A percentile compares a stretch with the other conserved stretches of the same genome.
These are phyloP conservation scores for Fusarium sp. DNA, from an alignment of 2,329 filamentous ascomycete species.

Conservation along the genomic window DNA sequence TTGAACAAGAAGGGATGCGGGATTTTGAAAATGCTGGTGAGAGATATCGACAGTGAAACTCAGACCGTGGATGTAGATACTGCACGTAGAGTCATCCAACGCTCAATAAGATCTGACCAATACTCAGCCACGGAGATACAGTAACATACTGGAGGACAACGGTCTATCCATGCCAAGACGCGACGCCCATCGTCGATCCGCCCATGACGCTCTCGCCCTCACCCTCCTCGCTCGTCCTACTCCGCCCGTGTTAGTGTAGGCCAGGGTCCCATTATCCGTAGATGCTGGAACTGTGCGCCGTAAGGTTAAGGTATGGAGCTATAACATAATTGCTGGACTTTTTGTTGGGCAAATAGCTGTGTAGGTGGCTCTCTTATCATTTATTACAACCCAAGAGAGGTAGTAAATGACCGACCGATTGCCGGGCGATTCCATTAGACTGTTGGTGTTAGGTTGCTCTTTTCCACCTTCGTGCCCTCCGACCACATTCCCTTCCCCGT, in stretches of 20 bases:
- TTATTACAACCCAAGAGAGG: constrained; percentile 21
- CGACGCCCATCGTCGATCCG: constrained; percentile 35
- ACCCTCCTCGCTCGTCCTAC: neutral
- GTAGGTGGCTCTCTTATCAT: constrained; percentile 35
- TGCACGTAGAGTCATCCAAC: neutral
- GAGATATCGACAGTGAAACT: constrained; percentile 4
- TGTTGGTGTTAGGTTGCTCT: constrained; percentile 2
- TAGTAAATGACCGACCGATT: constrained; percentile 22
- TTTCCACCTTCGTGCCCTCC: constrained; percentile 4
- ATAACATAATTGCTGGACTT: constrained; percentile 17
- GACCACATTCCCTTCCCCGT: constrained; percentile 11
- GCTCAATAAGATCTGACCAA: constrained; percentile 15
- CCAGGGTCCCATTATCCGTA: constrained; percentile 19
- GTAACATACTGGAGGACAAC: constrained; percentile 11
- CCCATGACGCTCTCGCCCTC: constrained; percentile 32
- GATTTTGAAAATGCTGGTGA: constrained; percentile 22
- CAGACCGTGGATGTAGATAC: constrained; percentile 3
- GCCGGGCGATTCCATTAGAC: constrained; percentile 6
- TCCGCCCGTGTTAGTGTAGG: constrained; percentile 20
- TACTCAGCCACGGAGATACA: constrained; percentile 12
- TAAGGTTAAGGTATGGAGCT: constrained; percentile 29
- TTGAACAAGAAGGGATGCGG: constrained; percentile 17
- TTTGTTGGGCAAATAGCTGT: constrained; percentile 28
- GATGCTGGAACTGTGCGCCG: constrained; percentile 24
- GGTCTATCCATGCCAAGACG: constrained; percentile 29